These are phyloP conservation scores for Pichia sp. DNA, from an alignment of 1,139 yeast species.

Conservation along the genomic window DNA sequence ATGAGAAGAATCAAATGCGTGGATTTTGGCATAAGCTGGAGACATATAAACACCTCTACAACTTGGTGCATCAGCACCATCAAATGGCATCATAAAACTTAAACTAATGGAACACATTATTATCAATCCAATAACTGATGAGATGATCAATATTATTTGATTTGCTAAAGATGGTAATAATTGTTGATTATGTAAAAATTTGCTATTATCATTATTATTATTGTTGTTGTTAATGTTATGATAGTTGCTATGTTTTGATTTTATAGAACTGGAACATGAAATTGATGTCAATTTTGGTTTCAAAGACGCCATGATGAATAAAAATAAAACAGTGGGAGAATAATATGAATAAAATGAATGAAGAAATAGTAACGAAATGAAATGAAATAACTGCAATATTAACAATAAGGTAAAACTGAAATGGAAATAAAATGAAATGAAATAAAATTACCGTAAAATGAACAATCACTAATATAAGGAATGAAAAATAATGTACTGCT, in stretches of 20 bases:
- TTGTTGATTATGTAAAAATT: not conserved
- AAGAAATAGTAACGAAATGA: not conserved
- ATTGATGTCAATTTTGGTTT: not conserved
- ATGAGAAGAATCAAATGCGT: constrained; percentile 64
- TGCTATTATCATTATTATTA: not conserved
- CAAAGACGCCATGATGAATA: not conserved
- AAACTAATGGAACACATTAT: constrained; percentile 3
- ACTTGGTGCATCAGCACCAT: constrained; percentile 26
- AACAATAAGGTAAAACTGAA: not conserved
- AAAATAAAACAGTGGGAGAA: not conserved
- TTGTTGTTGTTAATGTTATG: not conserved
- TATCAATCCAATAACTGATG: constrained; percentile 7
- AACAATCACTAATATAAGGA: not conserved
- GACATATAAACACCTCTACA: constrained; percentile 64
- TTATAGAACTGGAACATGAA: not conserved
- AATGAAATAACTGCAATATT: not conserved
- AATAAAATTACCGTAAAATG: no score
- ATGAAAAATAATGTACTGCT: not conserved
- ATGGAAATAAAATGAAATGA: not conserved
- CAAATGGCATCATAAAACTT: constrained; percentile 22
- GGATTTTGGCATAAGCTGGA: constrained; percentile 70
- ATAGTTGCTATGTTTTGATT: not conserved
- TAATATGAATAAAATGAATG: not conserved
- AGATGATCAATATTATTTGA: not conserved
- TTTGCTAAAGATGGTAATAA: not conserved